Evolutionary conservation across 371 early-diverging fungal genomes (phyloP), one percentile per base, ranked within the genome.

Genomic region (Mortierella sp.): DNA sequence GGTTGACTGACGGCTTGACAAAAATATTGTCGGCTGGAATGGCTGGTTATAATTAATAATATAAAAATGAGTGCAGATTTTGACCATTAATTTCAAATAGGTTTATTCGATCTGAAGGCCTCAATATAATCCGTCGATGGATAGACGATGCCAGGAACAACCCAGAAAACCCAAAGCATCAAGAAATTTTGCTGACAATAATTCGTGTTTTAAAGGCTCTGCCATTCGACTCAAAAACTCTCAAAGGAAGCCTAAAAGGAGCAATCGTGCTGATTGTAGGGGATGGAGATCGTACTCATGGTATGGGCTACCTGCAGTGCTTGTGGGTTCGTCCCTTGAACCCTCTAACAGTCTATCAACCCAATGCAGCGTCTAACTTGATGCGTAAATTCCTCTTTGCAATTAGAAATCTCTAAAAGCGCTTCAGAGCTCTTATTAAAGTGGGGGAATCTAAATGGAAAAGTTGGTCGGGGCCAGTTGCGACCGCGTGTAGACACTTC

Each of bases 71-170:
- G 19, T 45, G 45, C 19, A 45, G 7, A 22, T 3, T n/a, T 45
- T 19, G 17, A 61, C 10, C 29, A 29, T 15, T n/a, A 26, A 22
- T 57, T 31, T 32, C 42, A 22, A 56, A 31, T 51, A 72, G 72
- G 40, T 72, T 72, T 26, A 9, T 65, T 9, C n/a, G 26, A 5
- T 55, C 72, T 2, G 29, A 47, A 12, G 72, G 72, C 7, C 72
- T 61, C 26, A 13, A 23, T n/a, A 37, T 54, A 8, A 10, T 72
- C 31, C 51, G 61, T 22, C 22, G 5, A 3, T 72, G 72, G 72
- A 51, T 72, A 2, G 37, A 28, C 2, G 66, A 72, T 8, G 60
- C 72, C 7, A 60, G 56, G 51, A 55, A 58, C 5, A 49, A 70
- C 32, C 6, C 29, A 2, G 5, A 28, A 12, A 58, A 28, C 26